These are phyloP conservation scores for Barbatosphaeria neglecta DNA, from an alignment of 495 filamentous ascomycete genomes.

Conservation along the genomic window DNA sequence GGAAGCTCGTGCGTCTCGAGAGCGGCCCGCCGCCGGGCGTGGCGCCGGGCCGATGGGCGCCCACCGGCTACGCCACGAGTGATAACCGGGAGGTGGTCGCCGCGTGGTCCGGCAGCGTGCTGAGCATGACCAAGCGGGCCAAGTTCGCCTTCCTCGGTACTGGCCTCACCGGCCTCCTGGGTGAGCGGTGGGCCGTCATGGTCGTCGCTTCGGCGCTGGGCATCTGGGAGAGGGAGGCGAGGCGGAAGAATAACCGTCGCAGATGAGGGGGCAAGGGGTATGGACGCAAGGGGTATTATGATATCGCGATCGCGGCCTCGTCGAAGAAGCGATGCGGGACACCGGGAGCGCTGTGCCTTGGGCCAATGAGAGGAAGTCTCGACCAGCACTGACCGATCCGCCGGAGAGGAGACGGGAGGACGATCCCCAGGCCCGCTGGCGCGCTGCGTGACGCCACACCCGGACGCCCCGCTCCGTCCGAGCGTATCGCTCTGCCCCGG, in stretches of 20 bases:
- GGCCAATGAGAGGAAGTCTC: too few relatives aligned
- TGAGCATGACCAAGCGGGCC: conserved; percentile 9
- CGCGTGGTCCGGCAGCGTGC: conserved; percentile 3
- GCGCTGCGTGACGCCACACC: too few relatives aligned
- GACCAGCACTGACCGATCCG: too few relatives aligned
- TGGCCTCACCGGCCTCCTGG: conserved; percentile 13
- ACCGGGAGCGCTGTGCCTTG: too few relatives aligned
- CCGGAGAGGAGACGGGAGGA: too few relatives aligned
- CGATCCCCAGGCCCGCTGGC: too few relatives aligned
- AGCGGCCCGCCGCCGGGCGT: conserved; percentile 1
- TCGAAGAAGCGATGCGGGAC: too few relatives aligned
- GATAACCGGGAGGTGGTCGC: conserved; percentile 20
- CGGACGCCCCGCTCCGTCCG: too few relatives aligned
- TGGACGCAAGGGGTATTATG: too few relatives aligned
- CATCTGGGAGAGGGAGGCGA: conserved; percentile 10
- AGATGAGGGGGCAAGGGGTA: too few relatives aligned
- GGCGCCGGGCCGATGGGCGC: background rate
- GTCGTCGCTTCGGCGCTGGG: conserved; percentile 14
- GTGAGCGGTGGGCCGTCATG: conserved; percentile 21
- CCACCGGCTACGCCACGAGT: background rate
- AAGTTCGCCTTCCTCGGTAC: conserved; percentile 16
- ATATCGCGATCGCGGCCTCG: too few relatives aligned
- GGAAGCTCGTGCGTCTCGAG: conserved; percentile 15
- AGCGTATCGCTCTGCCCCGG: too few relatives aligned
- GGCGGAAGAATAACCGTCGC: background rate